Evolutionary conservation across 495 filamentous ascomycete species (phyloP).

Genomic region (Amniculicola lignicola): DNA sequence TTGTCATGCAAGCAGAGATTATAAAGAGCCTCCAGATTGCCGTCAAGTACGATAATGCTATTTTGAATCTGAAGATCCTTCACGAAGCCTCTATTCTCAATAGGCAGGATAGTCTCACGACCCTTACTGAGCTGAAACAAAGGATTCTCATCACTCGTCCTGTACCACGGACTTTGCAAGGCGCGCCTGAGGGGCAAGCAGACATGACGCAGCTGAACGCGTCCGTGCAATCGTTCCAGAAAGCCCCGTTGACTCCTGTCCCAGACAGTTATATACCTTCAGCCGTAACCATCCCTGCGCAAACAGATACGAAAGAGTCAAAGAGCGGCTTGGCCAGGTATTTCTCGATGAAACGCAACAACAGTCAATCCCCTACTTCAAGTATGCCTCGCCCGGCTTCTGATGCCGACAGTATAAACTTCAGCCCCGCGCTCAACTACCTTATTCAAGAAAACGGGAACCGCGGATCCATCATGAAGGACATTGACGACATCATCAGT

Average conservation of each 20-base stretch:
- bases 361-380: conserved; percentile 3
- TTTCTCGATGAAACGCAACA: conserved; percentile 13
- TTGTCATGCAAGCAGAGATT: conserved; percentile 46
- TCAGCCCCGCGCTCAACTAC: conserved; percentile 18
- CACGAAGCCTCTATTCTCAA: conserved; percentile 41
- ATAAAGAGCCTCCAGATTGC: conserved; percentile 46
- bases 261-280: conserved; percentile 19
- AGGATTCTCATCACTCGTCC: conserved; percentile 35
- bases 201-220: background rate
- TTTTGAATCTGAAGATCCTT: conserved; percentile 43
- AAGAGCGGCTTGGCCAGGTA: conserved; percentile 25
- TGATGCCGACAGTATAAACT: background rate
- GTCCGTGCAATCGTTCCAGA: conserved; percentile 14
- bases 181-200: conserved; percentile 1
- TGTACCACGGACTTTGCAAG: conserved; percentile 12
- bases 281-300: conserved; percentile 24
- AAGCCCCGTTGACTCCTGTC: background rate
- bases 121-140: conserved; percentile 42
- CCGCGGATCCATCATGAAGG: conserved; percentile 25
- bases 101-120: conserved; percentile 34
- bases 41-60: conserved; percentile 38
- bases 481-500: conserved; percentile 32
- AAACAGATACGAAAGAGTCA: background rate
- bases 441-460: conserved; percentile 12
- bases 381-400: conserved; percentile 4